A percentile compares a stretch with the other conserved stretches of the same genome.
These are phyloP conservation scores for Verticillium nonalfalfae DNA, from an alignment of 2,329 filamentous ascomycete species.

Conservation along the genomic window DNA sequence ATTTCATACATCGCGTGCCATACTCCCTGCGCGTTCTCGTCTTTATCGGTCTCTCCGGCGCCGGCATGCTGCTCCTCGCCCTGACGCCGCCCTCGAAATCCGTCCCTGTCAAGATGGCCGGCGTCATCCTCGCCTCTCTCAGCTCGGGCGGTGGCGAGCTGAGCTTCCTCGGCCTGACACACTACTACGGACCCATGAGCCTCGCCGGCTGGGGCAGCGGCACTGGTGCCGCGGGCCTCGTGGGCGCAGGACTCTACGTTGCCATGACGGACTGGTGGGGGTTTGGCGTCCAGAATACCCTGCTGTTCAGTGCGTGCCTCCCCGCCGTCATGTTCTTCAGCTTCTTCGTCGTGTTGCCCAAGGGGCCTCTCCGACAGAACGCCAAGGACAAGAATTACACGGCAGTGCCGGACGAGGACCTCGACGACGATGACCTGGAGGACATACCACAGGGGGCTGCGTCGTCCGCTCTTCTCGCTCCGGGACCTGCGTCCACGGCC, in stretches of 20 bases:
- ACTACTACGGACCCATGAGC: slow-evolving; percentile 85
- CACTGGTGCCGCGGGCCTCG: slow-evolving; percentile 80
- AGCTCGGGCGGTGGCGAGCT: slow-evolving; percentile 84
- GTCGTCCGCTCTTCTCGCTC: slow-evolving; percentile 42
- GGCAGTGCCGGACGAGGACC: slow-evolving; percentile 36
- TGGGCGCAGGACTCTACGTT: slow-evolving; percentile 85
- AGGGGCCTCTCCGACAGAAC: slow-evolving; percentile 51
- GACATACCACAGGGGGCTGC: slow-evolving; percentile 30
- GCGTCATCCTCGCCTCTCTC: slow-evolving; percentile 78
- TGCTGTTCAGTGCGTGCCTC: slow-evolving; percentile 73
- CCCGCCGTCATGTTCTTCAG: slow-evolving; percentile 77
- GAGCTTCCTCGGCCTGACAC: slow-evolving; percentile 84
- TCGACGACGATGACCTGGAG: slow-evolving; percentile 26
- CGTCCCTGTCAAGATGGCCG: slow-evolving; percentile 69
- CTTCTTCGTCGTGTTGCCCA: slow-evolving; percentile 79
- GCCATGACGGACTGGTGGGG: slow-evolving; percentile 74
- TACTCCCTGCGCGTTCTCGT: slow-evolving; percentile 69
- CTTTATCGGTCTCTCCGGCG: slow-evolving; percentile 69
- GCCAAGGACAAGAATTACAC: slow-evolving; percentile 45
- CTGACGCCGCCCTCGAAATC: slow-evolving; percentile 62
- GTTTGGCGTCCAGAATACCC: slow-evolving; percentile 65
- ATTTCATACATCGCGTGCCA: slow-evolving; percentile 85
- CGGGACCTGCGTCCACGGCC: slow-evolving; percentile 31
- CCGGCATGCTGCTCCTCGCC: slow-evolving; percentile 85
- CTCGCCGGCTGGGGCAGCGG: slow-evolving; percentile 90